These are phyloP conservation scores for Ostreobium quekettii DNA, from an alignment of 139 green algal genomes.

Conservation along the genomic window DNA sequence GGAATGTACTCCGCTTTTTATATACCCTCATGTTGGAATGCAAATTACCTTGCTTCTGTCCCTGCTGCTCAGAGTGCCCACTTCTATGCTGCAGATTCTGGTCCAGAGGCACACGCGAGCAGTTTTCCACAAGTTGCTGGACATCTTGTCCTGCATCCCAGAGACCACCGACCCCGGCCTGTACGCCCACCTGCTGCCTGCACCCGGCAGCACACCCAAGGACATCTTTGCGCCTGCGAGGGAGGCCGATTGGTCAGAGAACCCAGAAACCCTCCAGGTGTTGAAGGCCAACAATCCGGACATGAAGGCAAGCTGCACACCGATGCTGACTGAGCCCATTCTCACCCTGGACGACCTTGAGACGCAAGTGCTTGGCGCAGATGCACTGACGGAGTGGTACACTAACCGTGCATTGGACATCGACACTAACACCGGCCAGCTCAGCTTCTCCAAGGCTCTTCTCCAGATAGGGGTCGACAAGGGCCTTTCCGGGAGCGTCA, in stretches of 20 bases:
- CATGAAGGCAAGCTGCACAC: constrained; percentile 1
- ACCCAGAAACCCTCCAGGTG: not conserved
- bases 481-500: not conserved
- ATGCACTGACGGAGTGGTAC: not conserved
- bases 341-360: not conserved
- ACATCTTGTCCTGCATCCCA: not conserved
- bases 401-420: not conserved
- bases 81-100: constrained; percentile 1
- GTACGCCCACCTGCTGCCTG: not conserved
- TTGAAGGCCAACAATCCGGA: not conserved
- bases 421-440: not conserved
- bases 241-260: not conserved
- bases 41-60: not conserved
- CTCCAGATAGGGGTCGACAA: not conserved
- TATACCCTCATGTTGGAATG: too few relatives aligned
- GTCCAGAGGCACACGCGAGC: not conserved
- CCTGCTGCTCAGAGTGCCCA: not conserved
- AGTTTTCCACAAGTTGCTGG: not conserved
- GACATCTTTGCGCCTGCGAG: not conserved
- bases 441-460: not conserved
- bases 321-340: not conserved
- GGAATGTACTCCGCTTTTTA: too few relatives aligned
- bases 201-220: not conserved
- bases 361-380: not conserved
- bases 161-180: not conserved